These are phyloP conservation scores for Eucalyptus polyanthemos DNA, from an alignment of 345 rosid species.

Conservation along the genomic window DNA sequence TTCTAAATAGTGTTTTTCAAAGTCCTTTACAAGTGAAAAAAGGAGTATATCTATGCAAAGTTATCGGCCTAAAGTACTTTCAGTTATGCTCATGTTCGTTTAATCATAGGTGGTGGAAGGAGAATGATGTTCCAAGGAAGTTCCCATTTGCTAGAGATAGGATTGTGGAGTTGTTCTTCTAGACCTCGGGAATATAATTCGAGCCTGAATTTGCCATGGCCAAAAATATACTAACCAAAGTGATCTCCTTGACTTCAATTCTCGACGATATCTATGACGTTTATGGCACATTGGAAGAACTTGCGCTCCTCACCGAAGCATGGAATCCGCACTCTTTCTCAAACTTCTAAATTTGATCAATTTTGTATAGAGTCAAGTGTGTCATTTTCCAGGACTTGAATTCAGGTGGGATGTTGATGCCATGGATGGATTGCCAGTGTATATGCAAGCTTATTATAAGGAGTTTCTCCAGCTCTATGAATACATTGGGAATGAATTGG, in stretches of 20 bases:
- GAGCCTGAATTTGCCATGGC: neutral
- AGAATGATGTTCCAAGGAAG: neutral
- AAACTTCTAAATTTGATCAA: neutral
- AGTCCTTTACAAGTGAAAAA: neutral
- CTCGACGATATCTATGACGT: neutral
- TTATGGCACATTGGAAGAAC: neutral
- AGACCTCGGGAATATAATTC: neutral
- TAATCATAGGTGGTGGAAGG: constrained; percentile 11
- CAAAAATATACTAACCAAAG: neutral
- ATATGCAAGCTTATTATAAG: neutral
- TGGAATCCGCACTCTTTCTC: neutral
- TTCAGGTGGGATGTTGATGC: neutral
- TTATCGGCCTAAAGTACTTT: neutral
- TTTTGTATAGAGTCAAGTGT: neutral
- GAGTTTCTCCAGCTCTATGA: neutral
- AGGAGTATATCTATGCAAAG: neutral
- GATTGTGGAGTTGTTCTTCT: neutral
- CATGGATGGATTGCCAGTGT: neutral
- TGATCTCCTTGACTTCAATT: neutral
- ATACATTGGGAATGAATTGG: neutral
- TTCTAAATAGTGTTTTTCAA: neutral
- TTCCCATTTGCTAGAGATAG: constrained; percentile 7
- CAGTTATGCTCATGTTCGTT: neutral
- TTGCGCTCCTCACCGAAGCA: neutral
- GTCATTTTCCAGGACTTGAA: neutral